A percentile compares a stretch with the other conserved stretches of the same genome.
phyloP scores from a whole-genome alignment of 306 rosid genomes.

The Fragaria nilgerrensis region DNA sequence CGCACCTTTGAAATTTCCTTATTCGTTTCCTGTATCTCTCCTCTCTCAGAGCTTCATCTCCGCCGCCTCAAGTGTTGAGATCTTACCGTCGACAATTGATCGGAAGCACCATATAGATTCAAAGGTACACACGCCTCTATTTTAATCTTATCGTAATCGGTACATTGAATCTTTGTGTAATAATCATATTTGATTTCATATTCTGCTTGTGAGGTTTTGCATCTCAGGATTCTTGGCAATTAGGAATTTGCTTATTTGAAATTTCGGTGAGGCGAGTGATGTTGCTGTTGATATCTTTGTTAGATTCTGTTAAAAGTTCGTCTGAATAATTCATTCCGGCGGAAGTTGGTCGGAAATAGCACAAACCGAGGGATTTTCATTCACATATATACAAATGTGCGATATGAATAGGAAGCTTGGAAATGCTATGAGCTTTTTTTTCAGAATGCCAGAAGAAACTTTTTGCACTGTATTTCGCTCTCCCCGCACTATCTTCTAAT shows the following conservation, averaged over 20 bases:
- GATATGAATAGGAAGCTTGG: background rate
- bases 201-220: background rate
- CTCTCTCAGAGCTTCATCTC: background rate
- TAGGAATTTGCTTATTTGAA: background rate
- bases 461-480: background rate
- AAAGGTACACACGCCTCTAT: background rate
- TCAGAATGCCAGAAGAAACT: background rate
- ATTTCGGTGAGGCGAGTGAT: background rate
- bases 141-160: background rate
- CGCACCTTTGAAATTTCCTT: background rate
- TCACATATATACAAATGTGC: background rate
- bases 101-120: background rate
- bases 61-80: background rate
- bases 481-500: background rate
- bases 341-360: background rate
- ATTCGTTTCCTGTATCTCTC: background rate
- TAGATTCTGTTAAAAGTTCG: no score
- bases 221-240: background rate
- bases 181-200: no score
- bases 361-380: background rate
- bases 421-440: conserved; percentile 4
- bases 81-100: background rate
- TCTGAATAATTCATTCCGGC: background rate
- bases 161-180: no score
- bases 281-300: background rate